Evolutionary conservation across 2,329 filamentous ascomycete species (phyloP).

Genomic region (Penicillium sp.): DNA sequence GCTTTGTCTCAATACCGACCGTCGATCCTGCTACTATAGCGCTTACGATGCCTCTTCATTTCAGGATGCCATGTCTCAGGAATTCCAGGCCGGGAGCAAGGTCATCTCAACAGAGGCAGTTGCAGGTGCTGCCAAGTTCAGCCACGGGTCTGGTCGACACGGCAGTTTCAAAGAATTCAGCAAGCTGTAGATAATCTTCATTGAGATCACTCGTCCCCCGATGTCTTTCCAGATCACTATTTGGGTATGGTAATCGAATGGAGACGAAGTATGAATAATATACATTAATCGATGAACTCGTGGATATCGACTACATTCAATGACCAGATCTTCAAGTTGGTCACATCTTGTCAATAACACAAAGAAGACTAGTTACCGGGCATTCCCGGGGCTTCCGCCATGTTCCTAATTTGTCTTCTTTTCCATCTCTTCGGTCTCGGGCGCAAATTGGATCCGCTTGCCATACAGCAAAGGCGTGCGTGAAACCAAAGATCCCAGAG

Average conservation of each 20-base stretch:
- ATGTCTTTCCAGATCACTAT: not conserved
- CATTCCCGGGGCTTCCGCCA: too few species aligned
- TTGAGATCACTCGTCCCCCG: too few species aligned
- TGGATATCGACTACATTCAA: not conserved
- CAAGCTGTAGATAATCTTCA: conserved; percentile 11
- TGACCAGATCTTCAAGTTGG: not conserved
- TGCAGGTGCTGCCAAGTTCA: conserved; percentile 18
- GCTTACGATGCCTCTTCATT: conserved; percentile 48
- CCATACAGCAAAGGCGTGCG: conserved; percentile 33
- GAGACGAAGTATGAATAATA: not conserved
- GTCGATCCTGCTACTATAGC: conserved; percentile 48
- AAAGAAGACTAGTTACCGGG: not conserved
- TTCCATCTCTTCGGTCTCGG: conserved; percentile 15
- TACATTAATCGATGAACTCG: conserved; percentile 13
- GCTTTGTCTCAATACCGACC: conserved; percentile 50
- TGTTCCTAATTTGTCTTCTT: conserved; percentile 19
- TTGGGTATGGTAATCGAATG: not conserved
- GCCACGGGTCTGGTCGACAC: conserved; percentile 15
- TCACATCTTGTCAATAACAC: not conserved
- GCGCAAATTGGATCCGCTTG: conserved; percentile 33
- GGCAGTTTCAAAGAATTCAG: conserved; percentile 17
- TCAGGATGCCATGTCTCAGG: conserved; percentile 42
- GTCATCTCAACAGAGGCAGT: conserved; percentile 18
- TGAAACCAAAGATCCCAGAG: conserved; percentile 50
- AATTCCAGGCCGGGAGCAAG: conserved; percentile 15